Percentiles rank a stretch among this genome's conserved stretches.
Conservation (phyloP, 2,329 filamentous ascomycete genomes). For the Aspergillus nomiae region DNA sequence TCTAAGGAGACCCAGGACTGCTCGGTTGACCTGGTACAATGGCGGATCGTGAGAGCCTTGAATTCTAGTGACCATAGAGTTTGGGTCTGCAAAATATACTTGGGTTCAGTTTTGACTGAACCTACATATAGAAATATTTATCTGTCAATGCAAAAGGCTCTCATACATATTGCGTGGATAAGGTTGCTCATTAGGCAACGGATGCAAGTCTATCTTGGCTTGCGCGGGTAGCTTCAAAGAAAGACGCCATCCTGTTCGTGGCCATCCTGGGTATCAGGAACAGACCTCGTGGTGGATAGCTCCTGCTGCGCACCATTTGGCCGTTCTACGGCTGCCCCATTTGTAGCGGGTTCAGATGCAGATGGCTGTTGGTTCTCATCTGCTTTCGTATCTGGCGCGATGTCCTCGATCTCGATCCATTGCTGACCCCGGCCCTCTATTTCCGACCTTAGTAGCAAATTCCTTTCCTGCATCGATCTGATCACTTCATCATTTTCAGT, state of each 20-base stretch:
- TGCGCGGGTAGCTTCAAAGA: conserved; percentile 22
- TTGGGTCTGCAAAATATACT: not conserved
- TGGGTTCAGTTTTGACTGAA: not conserved
- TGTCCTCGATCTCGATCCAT: conserved; percentile 47
- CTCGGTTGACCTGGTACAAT: not conserved
- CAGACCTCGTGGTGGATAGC: not conserved
- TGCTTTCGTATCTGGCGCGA: conserved; percentile 22
- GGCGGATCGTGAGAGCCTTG: not conserved
- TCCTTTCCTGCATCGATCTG: conserved; percentile 56
- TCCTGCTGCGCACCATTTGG: conserved; percentile 1
- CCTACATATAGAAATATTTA: not conserved
- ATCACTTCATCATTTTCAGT: conserved; percentile 62
- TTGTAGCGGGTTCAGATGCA: conserved; percentile 12
- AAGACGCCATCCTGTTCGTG: conserved; percentile 31
- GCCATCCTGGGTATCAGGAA: conserved; percentile 7
- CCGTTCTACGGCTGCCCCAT: conserved; percentile 20
- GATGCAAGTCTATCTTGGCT: not conserved
- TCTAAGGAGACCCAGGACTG: not conserved
- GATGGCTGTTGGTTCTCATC: conserved; percentile 1
- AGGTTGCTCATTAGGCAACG: not conserved
- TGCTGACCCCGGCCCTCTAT: conserved; percentile 58
- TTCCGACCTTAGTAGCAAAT: conserved; percentile 52
- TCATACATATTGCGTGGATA: not conserved
- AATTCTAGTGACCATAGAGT: not conserved
- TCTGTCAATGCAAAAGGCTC: too few relatives aligned